Conservation (phyloP, 192 early-diverging fungal species). For the Geranomyces variabilis region DNA sequence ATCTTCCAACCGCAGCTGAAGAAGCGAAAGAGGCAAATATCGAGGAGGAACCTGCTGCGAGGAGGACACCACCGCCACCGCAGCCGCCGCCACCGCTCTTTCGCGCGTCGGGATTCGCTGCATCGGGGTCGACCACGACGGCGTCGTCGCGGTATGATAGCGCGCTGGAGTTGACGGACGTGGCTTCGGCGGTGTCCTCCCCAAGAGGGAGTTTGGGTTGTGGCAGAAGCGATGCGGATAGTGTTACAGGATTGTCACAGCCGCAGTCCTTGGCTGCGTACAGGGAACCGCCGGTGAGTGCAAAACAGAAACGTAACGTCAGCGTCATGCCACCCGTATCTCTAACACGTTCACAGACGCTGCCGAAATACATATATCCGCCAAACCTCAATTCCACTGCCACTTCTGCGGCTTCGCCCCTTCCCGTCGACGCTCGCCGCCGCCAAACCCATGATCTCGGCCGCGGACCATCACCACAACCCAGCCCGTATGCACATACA, state of each 20-base stretch:
- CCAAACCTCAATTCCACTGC: not conserved
- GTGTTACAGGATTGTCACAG: not conserved
- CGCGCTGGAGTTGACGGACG: not conserved
- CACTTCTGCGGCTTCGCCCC: not conserved
- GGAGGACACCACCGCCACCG: not conserved
- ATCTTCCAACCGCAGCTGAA: slow-evolving; percentile 26
- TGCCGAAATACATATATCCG: slow-evolving; percentile 28
- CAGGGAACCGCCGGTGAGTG: slow-evolving; percentile 3
- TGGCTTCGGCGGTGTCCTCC: not conserved
- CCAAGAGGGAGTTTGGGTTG: not conserved
- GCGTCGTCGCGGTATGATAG: slow-evolving; percentile 10
- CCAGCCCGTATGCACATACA: not conserved
- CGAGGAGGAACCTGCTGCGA: not conserved
- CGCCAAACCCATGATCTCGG: not conserved
- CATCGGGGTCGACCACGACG: not conserved
- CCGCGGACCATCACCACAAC: not conserved
- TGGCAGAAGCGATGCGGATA: not conserved
- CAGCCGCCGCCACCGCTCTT: not conserved
- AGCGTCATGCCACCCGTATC: not conserved
- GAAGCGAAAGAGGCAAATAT: not conserved
- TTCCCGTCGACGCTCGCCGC: not conserved
- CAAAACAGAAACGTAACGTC: not conserved
- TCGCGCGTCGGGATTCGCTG: not conserved
- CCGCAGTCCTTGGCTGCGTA: not conserved
- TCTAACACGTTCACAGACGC: not conserved